Evolutionary conservation across 2,329 filamentous ascomycete species (phyloP).

Genomic region (Monosporascus ibericus): DNA sequence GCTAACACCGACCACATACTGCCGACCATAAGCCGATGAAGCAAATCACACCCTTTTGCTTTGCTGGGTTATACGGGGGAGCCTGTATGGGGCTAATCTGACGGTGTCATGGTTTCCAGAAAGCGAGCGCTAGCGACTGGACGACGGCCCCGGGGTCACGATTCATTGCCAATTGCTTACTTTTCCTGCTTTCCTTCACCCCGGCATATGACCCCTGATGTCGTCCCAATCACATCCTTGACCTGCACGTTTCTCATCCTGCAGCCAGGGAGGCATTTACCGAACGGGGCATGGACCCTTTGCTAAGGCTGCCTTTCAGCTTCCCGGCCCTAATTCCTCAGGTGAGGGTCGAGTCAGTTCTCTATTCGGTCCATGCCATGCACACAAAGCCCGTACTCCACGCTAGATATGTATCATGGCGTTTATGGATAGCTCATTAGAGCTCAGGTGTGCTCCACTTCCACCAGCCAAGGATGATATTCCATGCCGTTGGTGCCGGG

Average conservation of each 20-base stretch:
- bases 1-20: too few species aligned
- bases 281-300: background rate
- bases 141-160: too few species aligned
- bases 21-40: background rate
- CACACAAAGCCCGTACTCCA: too few species aligned
- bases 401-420: too few species aligned
- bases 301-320: background rate
- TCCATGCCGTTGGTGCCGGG: conserved; percentile 1
- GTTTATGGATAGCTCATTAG: background rate
- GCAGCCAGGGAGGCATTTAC: background rate
- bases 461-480: background rate
- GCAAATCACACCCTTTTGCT: background rate
- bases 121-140: too few species aligned
- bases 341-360: background rate
- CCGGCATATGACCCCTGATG: background rate
- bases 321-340: background rate
- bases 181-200: background rate
- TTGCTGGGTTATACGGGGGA: background rate
- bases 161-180: background rate
- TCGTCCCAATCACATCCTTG: background rate
- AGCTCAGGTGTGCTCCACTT: background rate
- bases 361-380: too few species aligned
- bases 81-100: background rate
- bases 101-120: too few species aligned
- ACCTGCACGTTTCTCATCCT: background rate